phyloP scores from a whole-genome alignment of 768 basidiomycete species.

The Mycena chlorophos region DNA sequence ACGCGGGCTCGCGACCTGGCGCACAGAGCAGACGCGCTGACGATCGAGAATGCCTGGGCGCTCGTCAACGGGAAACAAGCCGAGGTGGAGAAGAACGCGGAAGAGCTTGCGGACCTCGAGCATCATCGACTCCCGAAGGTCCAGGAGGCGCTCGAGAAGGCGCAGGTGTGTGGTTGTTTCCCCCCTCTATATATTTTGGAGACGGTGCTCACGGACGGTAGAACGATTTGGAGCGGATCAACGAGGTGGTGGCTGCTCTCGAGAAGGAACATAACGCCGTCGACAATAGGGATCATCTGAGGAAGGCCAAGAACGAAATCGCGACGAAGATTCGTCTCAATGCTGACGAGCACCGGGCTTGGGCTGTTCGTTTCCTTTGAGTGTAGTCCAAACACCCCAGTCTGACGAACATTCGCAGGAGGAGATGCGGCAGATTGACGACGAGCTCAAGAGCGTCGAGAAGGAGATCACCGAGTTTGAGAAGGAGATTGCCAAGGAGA shows the following conservation, averaged over 20 bases:
- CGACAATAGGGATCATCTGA: conserved; percentile 51
- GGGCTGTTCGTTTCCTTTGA: conserved; percentile 38
- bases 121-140: conserved; percentile 42
- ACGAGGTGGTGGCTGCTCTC: conserved; percentile 34
- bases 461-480: conserved; percentile 41
- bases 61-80: conserved; percentile 72
- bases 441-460: conserved; percentile 34
- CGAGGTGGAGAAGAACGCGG: conserved; percentile 45
- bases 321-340: conserved; percentile 47
- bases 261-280: conserved; percentile 43
- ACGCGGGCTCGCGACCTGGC: conserved; percentile 71
- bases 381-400: neutral
- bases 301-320: conserved; percentile 34
- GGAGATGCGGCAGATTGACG: conserved; percentile 53
- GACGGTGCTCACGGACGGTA: neutral
- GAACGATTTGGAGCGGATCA: conserved; percentile 11
- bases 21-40: conserved; percentile 64
- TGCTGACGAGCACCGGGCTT: conserved; percentile 41
- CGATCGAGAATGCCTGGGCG: conserved; percentile 86
- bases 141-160: conserved; percentile 33
- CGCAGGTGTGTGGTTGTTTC: conserved; percentile 40
- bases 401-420: conserved; percentile 34
- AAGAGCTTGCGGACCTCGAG: conserved; percentile 37
- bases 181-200: neutral
- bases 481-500: conserved; percentile 53